phyloP scores from a whole-genome alignment of 352 stramenopile genomes.

The Peronospora destructor region DNA sequence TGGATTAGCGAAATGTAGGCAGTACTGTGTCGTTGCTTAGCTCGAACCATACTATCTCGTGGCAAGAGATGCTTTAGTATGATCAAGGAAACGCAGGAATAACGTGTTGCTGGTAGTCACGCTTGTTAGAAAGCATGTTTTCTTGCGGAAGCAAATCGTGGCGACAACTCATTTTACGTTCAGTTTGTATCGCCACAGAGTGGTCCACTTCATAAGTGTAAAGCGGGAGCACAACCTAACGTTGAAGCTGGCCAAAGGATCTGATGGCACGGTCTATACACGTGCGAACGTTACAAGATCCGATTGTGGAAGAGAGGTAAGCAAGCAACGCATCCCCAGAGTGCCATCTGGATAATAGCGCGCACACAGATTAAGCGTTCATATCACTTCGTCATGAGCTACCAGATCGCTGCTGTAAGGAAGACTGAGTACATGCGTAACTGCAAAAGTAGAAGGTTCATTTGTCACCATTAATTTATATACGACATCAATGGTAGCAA shows the following conservation, averaged over 20 bases:
- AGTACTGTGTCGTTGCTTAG: no score
- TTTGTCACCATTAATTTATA: no score
- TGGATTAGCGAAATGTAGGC: no score
- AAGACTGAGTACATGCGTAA: neutral
- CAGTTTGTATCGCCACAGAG: neutral
- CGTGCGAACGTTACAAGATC: constrained; percentile 10
- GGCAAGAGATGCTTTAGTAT: no score
- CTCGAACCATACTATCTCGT: no score
- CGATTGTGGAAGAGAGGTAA: constrained; percentile 6
- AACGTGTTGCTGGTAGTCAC: no score
- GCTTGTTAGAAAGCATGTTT: neutral
- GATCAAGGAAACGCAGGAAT: no score
- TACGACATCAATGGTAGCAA: no score
- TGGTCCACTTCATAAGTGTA: neutral
- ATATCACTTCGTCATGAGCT: no score
- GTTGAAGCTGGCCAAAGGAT: constrained; percentile 18
- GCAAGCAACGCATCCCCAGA: neutral
- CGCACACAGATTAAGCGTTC: no score
- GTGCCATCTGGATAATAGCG: no score
- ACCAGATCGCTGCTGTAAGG: no score
- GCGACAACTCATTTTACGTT: neutral
- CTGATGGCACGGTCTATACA: constrained; percentile 5
- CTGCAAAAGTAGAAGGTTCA: neutral
- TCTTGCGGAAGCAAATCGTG: neutral
- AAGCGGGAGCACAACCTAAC: neutral